These are phyloP conservation scores for Cyberlindnera maclurae DNA, from an alignment of 805 yeast genomes.

Conservation along the genomic window DNA sequence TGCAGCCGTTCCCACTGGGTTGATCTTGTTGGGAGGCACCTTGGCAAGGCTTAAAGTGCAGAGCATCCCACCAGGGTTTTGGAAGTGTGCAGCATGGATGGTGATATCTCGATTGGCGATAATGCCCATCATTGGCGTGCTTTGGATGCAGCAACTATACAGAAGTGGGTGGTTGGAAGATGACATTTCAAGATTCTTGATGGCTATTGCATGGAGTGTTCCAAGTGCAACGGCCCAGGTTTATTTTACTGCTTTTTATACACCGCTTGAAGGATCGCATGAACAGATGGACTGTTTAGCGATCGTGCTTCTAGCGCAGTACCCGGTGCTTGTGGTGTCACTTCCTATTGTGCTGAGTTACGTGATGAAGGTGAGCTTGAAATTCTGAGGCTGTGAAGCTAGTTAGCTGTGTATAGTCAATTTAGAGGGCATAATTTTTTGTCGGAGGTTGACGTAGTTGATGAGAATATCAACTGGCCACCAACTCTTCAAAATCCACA, in stretches of 20 bases:
- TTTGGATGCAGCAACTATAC: slow-evolving; percentile 55
- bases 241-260: slow-evolving; percentile 81
- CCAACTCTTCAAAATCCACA: too few species aligned
- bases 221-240: slow-evolving; percentile 89
- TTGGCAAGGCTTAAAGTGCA: slow-evolving; percentile 64
- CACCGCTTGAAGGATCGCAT: slow-evolving; percentile 52
- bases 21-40: slow-evolving; percentile 79
- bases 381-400: slow-evolving; percentile 4
- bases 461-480: too few species aligned
- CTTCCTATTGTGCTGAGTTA: slow-evolving; percentile 53
- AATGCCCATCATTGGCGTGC: slow-evolving; percentile 73
- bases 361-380: slow-evolving; percentile 13
- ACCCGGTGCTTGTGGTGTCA: slow-evolving; percentile 57
- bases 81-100: slow-evolving; percentile 56
- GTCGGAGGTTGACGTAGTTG: too few species aligned
- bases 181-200: slow-evolving; percentile 59
- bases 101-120: slow-evolving; percentile 53
- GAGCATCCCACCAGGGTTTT: slow-evolving; percentile 60
- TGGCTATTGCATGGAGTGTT: slow-evolving; percentile 66
- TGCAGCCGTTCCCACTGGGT: slow-evolving; percentile 85
- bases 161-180: slow-evolving; percentile 56
- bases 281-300: slow-evolving; percentile 80
- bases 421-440: neutral
- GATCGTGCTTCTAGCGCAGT: slow-evolving; percentile 65
- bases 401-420: slow-evolving; percentile 14